Evolutionary conservation across 371 early-diverging fungal genomes (phyloP).

Genomic region (Mucor piriformis): DNA sequence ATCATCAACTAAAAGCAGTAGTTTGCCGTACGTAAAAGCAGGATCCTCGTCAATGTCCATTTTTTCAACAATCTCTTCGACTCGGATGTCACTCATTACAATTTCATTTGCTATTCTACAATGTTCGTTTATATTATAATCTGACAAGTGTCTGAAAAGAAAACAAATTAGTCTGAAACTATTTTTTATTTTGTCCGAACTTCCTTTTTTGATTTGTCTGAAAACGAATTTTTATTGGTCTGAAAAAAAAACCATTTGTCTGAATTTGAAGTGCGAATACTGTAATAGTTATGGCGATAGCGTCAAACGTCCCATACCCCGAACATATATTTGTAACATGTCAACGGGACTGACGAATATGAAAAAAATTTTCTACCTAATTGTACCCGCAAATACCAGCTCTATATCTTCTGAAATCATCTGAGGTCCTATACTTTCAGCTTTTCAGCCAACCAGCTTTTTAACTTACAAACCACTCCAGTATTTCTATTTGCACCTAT

Average conservation of each 20-base stretch:
- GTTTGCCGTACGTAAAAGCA: conserved; percentile 18
- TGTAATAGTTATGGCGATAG: too few relatives aligned
- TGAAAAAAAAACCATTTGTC: background rate
- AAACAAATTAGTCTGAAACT: conserved; percentile 11
- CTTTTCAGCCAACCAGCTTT: too few relatives aligned
- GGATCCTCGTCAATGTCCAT: conserved; percentile 18
- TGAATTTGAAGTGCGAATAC: conserved; percentile 10
- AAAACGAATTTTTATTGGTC: too few relatives aligned
- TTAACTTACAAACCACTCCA: too few relatives aligned
- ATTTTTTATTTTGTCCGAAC: conserved; percentile 11
- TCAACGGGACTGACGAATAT: too few relatives aligned
- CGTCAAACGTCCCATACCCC: too few relatives aligned
- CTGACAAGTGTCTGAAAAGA: conserved; percentile 2
- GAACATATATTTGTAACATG: too few relatives aligned
- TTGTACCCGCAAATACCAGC: too few relatives aligned
- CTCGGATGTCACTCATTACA: conserved; percentile 12
- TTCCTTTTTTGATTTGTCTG: conserved; percentile 1
- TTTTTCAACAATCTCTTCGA: conserved; percentile 10
- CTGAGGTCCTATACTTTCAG: too few relatives aligned
- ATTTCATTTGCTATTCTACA: conserved; percentile 17
- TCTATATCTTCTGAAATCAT: too few relatives aligned
- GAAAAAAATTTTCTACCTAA: too few relatives aligned
- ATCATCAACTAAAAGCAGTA: background rate
- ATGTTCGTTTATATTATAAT: background rate
- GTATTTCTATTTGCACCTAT: too few relatives aligned